These are phyloP conservation scores for Lachancea kluyveri DNA, from an alignment of 805 yeast species.

Conservation along the genomic window DNA sequence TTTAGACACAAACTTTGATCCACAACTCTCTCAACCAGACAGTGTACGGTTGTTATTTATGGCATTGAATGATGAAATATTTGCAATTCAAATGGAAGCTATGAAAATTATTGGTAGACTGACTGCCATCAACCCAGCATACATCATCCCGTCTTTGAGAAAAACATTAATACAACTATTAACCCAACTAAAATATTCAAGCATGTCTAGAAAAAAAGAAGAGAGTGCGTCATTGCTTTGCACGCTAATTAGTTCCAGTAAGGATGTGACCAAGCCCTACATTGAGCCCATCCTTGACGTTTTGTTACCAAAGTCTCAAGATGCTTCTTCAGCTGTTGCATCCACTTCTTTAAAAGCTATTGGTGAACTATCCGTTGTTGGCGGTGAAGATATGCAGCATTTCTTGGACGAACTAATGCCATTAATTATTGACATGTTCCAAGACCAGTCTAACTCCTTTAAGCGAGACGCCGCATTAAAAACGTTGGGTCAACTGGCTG, in stretches of 20 bases:
- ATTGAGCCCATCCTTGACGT: slow-evolving; percentile 87
- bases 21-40: slow-evolving; percentile 90
- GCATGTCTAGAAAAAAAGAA: slow-evolving; percentile 70
- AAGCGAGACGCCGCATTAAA: slow-evolving; percentile 87
- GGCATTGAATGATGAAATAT: slow-evolving; percentile 86
- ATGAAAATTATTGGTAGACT: slow-evolving; percentile 77
- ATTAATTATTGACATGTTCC: slow-evolving; percentile 75
- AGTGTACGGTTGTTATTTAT: slow-evolving; percentile 79
- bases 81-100: slow-evolving; percentile 73
- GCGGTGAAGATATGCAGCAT: slow-evolving; percentile 75
- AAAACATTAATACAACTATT: slow-evolving; percentile 79
- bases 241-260: slow-evolving; percentile 68
- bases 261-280: slow-evolving; percentile 82
- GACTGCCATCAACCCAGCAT: slow-evolving; percentile 86
- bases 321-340: slow-evolving; percentile 72
- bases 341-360: slow-evolving; percentile 79
- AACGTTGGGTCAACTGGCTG: slow-evolving; percentile 81
- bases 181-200: slow-evolving; percentile 79
- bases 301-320: slow-evolving; percentile 67
- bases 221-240: slow-evolving; percentile 77
- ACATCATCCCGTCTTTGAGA: slow-evolving; percentile 86
- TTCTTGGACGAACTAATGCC: slow-evolving; percentile 81
- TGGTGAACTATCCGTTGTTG: slow-evolving; percentile 84
- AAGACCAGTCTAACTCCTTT: slow-evolving; percentile 83
- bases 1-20: slow-evolving; percentile 72